phyloP scores from a whole-genome alignment of 1,284 basidiomycete species.

The Puccinia hordei region DNA sequence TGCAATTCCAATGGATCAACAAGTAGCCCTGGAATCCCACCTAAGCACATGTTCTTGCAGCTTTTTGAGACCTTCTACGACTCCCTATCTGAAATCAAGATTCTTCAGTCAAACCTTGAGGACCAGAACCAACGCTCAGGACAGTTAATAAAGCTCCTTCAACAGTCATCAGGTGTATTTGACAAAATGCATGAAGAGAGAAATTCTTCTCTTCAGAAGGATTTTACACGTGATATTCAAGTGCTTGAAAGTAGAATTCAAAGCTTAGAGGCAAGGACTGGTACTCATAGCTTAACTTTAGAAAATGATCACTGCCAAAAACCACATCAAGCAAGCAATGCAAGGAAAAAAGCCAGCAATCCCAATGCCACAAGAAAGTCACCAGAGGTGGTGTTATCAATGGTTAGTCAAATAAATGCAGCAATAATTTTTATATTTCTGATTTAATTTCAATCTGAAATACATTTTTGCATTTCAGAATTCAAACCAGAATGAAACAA shows the following conservation, averaged over 20 bases:
- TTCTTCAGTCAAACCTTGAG: constrained; percentile 53
- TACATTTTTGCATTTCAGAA: background rate
- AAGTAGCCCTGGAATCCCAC: constrained; percentile 20
- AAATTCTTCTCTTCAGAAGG: constrained; percentile 36
- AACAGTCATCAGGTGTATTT: constrained; percentile 52
- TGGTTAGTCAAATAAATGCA: background rate
- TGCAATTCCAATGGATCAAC: background rate
- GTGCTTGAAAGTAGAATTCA: constrained; percentile 51
- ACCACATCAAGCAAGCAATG: background rate
- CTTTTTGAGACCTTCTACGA: constrained; percentile 56
- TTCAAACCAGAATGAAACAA: background rate
- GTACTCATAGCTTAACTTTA: background rate
- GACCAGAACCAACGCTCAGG: constrained; percentile 51
- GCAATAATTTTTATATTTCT: background rate
- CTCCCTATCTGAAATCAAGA: constrained; percentile 53
- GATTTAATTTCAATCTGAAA: background rate
- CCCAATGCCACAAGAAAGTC: background rate
- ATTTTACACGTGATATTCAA: constrained; percentile 51
- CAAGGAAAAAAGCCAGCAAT: background rate
- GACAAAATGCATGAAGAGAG: constrained; percentile 50
- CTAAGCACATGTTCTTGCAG: constrained; percentile 54
- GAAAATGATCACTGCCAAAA: background rate
- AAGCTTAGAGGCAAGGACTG: constrained; percentile 24
- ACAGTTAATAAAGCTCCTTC: constrained; percentile 52
- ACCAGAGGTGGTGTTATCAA: background rate